A percentile compares a stretch with the other conserved stretches of the same genome.
Evolutionary conservation across 208 protist species (phyloP).

Genomic region (Angomonas deanei): DNA sequence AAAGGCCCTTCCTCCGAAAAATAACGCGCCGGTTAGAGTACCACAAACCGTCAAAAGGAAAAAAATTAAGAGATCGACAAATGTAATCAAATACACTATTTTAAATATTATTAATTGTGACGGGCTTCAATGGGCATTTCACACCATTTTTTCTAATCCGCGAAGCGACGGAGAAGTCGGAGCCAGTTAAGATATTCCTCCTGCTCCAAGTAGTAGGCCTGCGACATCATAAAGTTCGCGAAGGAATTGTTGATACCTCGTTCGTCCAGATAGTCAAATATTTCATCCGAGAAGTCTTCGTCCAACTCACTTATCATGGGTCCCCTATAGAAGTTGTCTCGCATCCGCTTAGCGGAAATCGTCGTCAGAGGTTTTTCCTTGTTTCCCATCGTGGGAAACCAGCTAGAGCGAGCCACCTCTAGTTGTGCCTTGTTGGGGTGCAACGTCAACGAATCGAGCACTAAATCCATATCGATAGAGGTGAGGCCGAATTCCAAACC

Average conservation of each 20-base stretch:
- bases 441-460: slow-evolving; percentile 72
- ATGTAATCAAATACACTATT: too few species aligned
- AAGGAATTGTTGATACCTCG: slow-evolving; percentile 83
- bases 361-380: background rate
- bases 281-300: slow-evolving; percentile 84
- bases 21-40: too few species aligned
- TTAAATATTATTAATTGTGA: too few species aligned
- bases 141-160: slow-evolving; percentile 29
- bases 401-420: slow-evolving; percentile 34
- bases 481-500: slow-evolving; percentile 78
- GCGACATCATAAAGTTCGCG: slow-evolving; percentile 81
- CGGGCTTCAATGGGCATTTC: too few species aligned
- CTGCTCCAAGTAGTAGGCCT: slow-evolving; percentile 78
- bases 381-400: slow-evolving; percentile 7
- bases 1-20: too few species aligned
- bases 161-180: slow-evolving; percentile 51
- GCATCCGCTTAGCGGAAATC: slow-evolving; percentile 6
- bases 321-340: slow-evolving; percentile 44
- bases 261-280: slow-evolving; percentile 83
- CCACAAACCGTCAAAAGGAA: too few species aligned
- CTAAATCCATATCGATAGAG: slow-evolving; percentile 86
- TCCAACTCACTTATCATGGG: slow-evolving; percentile 84
- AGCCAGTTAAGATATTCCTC: slow-evolving; percentile 83
- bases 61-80: too few species aligned
- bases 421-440: slow-evolving; percentile 50